These are phyloP conservation scores for Phalaenopsis hybrid DNA, from an alignment of 116 monocot genomes.

Conservation along the genomic window DNA sequence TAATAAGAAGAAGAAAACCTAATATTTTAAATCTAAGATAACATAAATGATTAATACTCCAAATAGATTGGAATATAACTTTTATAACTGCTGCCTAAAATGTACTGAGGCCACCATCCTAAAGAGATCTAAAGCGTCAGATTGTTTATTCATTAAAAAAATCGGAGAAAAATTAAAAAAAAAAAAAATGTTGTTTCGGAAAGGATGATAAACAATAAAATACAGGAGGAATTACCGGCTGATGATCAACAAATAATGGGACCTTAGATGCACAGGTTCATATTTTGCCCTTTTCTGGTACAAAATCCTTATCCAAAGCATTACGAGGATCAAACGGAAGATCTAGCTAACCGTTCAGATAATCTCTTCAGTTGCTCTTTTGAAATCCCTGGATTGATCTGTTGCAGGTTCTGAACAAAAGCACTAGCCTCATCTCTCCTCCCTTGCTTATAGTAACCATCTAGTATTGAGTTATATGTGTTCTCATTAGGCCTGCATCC, in stretches of 20 bases:
- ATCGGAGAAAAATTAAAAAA: background rate
- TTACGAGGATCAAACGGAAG: background rate
- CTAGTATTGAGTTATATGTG: constrained; percentile 73
- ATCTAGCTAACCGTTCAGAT: constrained; percentile 35
- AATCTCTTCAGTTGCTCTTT: constrained; percentile 40
- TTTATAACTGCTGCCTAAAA: background rate
- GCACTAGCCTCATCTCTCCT: constrained; percentile 50
- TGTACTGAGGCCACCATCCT: background rate
- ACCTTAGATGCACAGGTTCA: background rate
- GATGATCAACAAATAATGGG: too few relatives aligned
- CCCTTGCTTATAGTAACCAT: constrained; percentile 60
- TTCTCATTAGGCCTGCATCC: constrained; percentile 76
- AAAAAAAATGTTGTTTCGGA: background rate
- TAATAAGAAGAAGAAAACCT: too few relatives aligned
- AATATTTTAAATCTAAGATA: background rate
- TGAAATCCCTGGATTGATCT: constrained; percentile 48
- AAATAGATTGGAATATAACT: background rate
- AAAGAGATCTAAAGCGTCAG: background rate
- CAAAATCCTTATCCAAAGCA: constrained; percentile 6
- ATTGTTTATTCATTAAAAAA: background rate
- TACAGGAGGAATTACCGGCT: background rate
- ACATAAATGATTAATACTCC: background rate
- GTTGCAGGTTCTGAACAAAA: constrained; percentile 48
- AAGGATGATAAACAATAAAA: background rate
- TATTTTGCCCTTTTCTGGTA: background rate